Evolutionary conservation across 2,329 filamentous ascomycete genomes (phyloP).

Genomic region (Ilyonectria mors-panacis): DNA sequence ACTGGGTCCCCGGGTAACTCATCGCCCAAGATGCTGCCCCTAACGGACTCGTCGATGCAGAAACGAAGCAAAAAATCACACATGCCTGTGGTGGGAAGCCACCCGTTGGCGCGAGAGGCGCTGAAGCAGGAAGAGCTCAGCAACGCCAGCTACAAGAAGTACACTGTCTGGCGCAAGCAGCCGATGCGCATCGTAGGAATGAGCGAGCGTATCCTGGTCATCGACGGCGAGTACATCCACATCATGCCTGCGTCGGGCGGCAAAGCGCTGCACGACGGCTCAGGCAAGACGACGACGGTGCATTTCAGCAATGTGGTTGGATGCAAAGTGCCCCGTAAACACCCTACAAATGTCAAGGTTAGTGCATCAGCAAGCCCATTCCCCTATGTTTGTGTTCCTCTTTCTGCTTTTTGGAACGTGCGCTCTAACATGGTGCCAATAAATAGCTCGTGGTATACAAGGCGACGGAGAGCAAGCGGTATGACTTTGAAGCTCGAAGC

Average conservation of each 20-base stretch:
- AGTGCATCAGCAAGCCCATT: slow-evolving; percentile 37
- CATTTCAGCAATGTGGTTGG: slow-evolving; percentile 88
- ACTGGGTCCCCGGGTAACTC: slow-evolving; percentile 78
- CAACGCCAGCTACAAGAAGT: slow-evolving; percentile 78
- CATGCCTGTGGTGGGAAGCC: slow-evolving; percentile 68
- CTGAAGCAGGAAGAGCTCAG: slow-evolving; percentile 72
- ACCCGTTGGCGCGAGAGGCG: slow-evolving; percentile 77
- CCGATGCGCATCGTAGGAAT: slow-evolving; percentile 84
- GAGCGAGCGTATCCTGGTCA: slow-evolving; percentile 82
- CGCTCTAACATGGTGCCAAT: slow-evolving; percentile 35
- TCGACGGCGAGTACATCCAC: slow-evolving; percentile 90
- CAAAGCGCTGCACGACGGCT: slow-evolving; percentile 74
- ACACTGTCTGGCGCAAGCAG: slow-evolving; percentile 86
- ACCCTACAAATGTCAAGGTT: slow-evolving; percentile 86
- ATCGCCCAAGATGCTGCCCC: slow-evolving; percentile 75
- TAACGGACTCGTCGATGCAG: slow-evolving; percentile 60
- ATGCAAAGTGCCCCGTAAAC: slow-evolving; percentile 84
- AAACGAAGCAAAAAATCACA: slow-evolving; percentile 67
- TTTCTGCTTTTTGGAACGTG: neutral
- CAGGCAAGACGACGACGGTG: slow-evolving; percentile 82
- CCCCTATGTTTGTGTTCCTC: neutral
- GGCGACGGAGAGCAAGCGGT: slow-evolving; percentile 82
- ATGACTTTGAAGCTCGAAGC: slow-evolving; percentile 86
- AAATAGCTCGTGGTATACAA: slow-evolving; percentile 79
- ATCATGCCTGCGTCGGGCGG: slow-evolving; percentile 81